Conservation (phyloP, 495 filamentous ascomycete species). For the Glutinoglossum americanum region DNA sequence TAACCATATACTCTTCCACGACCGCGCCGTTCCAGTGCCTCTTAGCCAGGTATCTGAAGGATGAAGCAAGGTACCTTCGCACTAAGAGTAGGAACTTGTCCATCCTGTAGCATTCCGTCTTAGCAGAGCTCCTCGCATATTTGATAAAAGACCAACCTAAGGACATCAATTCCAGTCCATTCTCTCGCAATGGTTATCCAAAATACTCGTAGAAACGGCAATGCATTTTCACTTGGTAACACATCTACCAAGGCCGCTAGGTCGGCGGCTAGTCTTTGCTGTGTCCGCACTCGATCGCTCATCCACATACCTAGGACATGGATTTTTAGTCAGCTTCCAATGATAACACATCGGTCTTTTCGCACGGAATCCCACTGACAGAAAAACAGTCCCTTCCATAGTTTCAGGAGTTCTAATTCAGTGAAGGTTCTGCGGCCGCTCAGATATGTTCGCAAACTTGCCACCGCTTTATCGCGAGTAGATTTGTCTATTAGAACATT, state of each 20-base stretch:
- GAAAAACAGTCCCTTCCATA: slow-evolving; percentile 96
- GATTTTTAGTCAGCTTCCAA: not conserved
- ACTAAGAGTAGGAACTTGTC: slow-evolving; percentile 46
- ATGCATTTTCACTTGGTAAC: slow-evolving; percentile 36
- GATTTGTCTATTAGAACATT: slow-evolving; percentile 38
- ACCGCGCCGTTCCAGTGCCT: slow-evolving; percentile 15
- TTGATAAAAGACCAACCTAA: slow-evolving; percentile 22
- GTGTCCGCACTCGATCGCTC: slow-evolving; percentile 68
- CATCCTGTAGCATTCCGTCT: slow-evolving; percentile 1
- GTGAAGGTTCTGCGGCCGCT: slow-evolving; percentile 40
- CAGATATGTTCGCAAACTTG: slow-evolving; percentile 61
- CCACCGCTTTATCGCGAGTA: slow-evolving; percentile 59
- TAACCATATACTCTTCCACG: slow-evolving; percentile 15
- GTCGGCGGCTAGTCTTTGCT: slow-evolving; percentile 61
- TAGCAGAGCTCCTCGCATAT: not conserved
- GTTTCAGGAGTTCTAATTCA: slow-evolving; percentile 61
- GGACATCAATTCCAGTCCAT: slow-evolving; percentile 61
- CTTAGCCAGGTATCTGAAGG: slow-evolving; percentile 32
- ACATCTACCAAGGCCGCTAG: slow-evolving; percentile 51
- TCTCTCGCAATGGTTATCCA: slow-evolving; percentile 76
- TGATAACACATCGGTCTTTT: not conserved
- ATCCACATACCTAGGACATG: slow-evolving; percentile 49
- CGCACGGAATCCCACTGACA: slow-evolving; percentile 24
- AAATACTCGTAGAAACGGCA: slow-evolving; percentile 55
- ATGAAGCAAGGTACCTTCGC: slow-evolving; percentile 47